Conservation (phyloP, 352 stramenopile species). For the Pythium aphanidermatum region DNA sequence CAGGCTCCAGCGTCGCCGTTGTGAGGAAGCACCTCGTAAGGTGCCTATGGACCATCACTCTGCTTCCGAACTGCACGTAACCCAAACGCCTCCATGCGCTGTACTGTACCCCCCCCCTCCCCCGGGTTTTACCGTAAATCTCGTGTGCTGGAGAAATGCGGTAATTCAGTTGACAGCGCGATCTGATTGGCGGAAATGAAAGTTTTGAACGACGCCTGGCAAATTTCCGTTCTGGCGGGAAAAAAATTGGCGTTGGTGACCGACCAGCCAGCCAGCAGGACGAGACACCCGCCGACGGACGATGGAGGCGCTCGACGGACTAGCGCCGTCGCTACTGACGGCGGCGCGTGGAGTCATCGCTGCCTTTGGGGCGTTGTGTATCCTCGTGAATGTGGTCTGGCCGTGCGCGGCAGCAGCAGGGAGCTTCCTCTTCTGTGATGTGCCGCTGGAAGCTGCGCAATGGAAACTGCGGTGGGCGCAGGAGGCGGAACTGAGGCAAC, state of each 20-base stretch:
- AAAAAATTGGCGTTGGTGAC: neutral
- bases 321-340: constrained; percentile 13
- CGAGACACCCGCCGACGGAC: too few relatives aligned
- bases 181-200: constrained; percentile 12
- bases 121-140: constrained; percentile 11
- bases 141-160: neutral
- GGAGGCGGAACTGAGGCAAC: constrained; percentile 3
- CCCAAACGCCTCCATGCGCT: too few relatives aligned
- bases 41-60: constrained; percentile 17
- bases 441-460: constrained; percentile 4
- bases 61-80: constrained; percentile 4
- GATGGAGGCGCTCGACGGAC: constrained; percentile 6
- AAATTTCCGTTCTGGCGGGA: constrained; percentile 2
- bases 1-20: too few relatives aligned
- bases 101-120: too few relatives aligned
- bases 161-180: neutral
- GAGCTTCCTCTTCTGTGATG: constrained; percentile 2
- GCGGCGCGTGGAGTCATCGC: constrained; percentile 13
- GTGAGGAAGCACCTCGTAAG: too few relatives aligned
- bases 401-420: constrained; percentile 1
- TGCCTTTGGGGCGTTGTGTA: constrained; percentile 11
- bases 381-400: constrained; percentile 9
- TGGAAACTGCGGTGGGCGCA: constrained; percentile 10
- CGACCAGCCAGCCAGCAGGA: too few relatives aligned
- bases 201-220: neutral